Percentiles rank a stretch among this genome's conserved stretches.
These are phyloP conservation scores for Tricholoma matsutake DNA, from an alignment of 768 basidiomycete species.

Conservation along the genomic window DNA sequence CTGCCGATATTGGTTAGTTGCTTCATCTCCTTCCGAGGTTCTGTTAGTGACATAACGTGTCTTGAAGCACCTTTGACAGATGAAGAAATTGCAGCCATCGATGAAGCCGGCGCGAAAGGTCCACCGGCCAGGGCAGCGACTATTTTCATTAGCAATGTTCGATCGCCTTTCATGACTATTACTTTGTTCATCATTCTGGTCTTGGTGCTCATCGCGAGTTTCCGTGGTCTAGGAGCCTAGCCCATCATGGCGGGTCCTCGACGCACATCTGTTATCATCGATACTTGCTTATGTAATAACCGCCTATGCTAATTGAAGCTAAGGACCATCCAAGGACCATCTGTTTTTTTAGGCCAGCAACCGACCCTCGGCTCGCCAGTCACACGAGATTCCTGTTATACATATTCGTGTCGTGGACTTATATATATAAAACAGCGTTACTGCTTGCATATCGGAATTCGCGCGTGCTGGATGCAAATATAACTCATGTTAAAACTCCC, in stretches of 20 bases:
- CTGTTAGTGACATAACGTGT: not conserved
- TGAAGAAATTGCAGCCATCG: conserved; percentile 61
- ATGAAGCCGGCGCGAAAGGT: conserved; percentile 56
- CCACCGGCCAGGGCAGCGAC: conserved; percentile 28
- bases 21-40: not conserved
- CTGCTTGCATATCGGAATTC: no score
- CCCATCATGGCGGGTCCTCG: not conserved
- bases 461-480: no score
- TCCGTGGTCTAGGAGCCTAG: not conserved
- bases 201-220: not conserved
- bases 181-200: not conserved
- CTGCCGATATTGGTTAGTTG: conserved; percentile 48
- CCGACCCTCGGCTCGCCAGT: not conserved
- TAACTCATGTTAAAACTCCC: no score
- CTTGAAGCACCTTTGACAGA: conserved; percentile 46
- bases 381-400: not conserved
- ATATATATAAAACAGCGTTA: no score
- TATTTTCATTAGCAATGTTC: not conserved
- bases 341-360: not conserved
- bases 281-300: no score
- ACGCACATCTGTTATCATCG: no score
- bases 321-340: no score
- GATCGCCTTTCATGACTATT: not conserved
- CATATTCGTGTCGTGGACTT: no score
- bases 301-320: no score